Base-by-base conservation (phyloP, 129 eudicot genomes). In the Artemisia argyi region DNA sequence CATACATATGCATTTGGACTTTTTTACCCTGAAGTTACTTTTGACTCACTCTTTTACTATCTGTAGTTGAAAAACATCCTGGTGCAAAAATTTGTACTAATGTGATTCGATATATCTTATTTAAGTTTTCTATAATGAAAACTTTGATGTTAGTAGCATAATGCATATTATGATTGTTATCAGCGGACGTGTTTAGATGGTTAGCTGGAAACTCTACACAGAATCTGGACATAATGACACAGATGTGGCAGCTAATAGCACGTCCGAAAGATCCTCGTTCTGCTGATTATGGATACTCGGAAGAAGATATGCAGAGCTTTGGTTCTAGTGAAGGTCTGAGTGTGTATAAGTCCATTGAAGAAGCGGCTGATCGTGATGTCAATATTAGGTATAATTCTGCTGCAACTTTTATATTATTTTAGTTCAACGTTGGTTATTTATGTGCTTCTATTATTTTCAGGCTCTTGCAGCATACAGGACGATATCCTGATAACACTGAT, bases 381-480 rank as follows among this genome's bases (percentile, higher is more conserved):
- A 74, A 75, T 70, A 74, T 91, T 42, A 82, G 97, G 97, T 91
- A 80, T 44, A 50, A 1, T 66, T 11, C 16, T 49, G 22, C 35
- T 51, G 47, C 68, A 71, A 4, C 52, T 59, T 65, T 15, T 46
- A 24, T 10, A 20, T 47, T 52, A 5, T 0, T 15, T 47, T n/a
- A 39, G 56, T 24, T 71, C 52, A 69, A 17, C 47, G 32, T 26
- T 55, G 58, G 35, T 65, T 66, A 57, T 24, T 56, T 9, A 5
- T 17, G 14, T 16, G 13, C 55, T 16, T 49, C 18, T 73, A 46
- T 8, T 50, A 19, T 30, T 59, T 78, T 68, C 81, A 91, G 97
- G 82, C 78, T 91, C 74, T 73, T 91, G 63, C 97, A 91, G 84
- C 97, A 91, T 83, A 88, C 90, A 60, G 96, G 97, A 65, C 90